Conservation (phyloP, 2,329 filamentous ascomycete genomes). For the Diaporthe helianthi region DNA sequence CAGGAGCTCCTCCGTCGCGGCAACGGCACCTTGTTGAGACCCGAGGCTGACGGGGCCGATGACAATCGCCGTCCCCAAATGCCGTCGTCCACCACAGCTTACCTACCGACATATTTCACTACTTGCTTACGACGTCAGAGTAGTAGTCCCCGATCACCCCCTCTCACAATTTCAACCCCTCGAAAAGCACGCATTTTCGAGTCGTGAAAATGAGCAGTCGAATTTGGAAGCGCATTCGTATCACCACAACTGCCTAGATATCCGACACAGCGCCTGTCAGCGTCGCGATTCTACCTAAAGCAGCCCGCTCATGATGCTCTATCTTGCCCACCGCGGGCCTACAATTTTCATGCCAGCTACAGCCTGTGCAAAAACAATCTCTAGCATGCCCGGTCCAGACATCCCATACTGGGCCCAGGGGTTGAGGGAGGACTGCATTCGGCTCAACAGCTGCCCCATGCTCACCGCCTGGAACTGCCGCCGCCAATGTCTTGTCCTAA, state of each 20-base stretch:
- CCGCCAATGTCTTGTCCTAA: constrained; percentile 82
- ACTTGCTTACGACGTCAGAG: not conserved
- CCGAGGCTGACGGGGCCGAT: constrained; percentile 24
- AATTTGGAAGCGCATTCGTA: constrained; percentile 16
- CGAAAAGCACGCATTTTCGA: not conserved
- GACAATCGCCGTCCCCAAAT: constrained; percentile 16
- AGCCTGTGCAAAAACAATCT: not conserved
- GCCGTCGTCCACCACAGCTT: not conserved
- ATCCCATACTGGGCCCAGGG: not conserved
- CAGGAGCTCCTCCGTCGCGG: constrained; percentile 25
- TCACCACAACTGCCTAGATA: not conserved
- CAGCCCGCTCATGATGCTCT: not conserved
- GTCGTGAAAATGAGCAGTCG: not conserved
- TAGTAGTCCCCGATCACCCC: not conserved
- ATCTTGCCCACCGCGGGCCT: not conserved
- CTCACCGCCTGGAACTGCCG: constrained; percentile 63
- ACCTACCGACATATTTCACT: not conserved
- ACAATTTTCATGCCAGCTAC: not conserved
- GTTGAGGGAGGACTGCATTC: not conserved
- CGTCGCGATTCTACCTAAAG: not conserved
- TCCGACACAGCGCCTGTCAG: not conserved
- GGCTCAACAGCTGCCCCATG: not conserved
- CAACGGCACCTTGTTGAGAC: constrained; percentile 13
- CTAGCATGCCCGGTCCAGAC: not conserved
- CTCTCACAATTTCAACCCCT: not conserved